Conservation (phyloP, 176 grass and related monocot species). For the Oryza meridionalis region DNA sequence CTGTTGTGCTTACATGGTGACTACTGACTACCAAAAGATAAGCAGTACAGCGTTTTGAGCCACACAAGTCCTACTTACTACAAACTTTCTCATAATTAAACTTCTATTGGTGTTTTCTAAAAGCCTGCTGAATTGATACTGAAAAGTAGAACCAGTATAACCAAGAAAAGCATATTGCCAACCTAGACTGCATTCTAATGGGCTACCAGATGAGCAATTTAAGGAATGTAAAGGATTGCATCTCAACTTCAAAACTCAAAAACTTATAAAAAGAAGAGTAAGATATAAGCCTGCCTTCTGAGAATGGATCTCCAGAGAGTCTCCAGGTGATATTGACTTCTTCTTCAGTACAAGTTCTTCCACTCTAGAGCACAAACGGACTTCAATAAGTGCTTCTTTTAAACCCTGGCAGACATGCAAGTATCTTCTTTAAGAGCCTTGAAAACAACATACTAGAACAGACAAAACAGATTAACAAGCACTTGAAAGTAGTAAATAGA, state of each 20-base stretch:
- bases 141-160: constrained; percentile 19
- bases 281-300: constrained; percentile 70
- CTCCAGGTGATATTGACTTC: constrained; percentile 78
- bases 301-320: constrained; percentile 79
- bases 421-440: constrained; percentile 26
- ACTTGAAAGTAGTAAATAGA: neutral
- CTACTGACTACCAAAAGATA: constrained; percentile 15
- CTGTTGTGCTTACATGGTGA: constrained; percentile 14
- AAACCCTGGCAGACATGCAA: constrained; percentile 53
- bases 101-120: constrained; percentile 17
- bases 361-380: constrained; percentile 80
- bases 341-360: constrained; percentile 87
- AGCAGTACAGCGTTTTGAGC: neutral
- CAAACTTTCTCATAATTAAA: constrained; percentile 7
- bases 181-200: neutral
- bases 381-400: constrained; percentile 80
- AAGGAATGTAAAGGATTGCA: constrained; percentile 31
- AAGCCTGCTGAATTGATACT: neutral
- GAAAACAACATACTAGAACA: constrained; percentile 30
- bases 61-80: constrained; percentile 12
- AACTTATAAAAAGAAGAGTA: constrained; percentile 17
- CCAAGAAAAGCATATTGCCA: neutral
- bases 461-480: neutral
- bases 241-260: constrained; percentile 11
- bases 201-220: neutral